These are phyloP conservation scores for Pseudoturritis turrita DNA, from an alignment of 345 rosid species.

Conservation along the genomic window DNA sequence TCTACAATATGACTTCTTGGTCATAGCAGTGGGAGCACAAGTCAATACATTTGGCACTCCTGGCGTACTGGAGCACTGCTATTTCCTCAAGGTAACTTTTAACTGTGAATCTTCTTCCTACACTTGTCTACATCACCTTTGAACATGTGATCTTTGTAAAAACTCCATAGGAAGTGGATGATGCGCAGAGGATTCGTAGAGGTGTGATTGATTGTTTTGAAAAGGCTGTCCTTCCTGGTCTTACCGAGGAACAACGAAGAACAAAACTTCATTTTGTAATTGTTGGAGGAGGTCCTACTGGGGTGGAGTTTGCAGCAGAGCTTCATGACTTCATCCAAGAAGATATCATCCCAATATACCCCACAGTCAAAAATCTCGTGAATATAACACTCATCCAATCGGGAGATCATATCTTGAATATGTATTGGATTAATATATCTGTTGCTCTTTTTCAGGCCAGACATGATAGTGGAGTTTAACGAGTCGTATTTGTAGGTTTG, in stretches of 20 bases:
- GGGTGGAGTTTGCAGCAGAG: slow-evolving; percentile 98
- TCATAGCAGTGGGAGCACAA: slow-evolving; percentile 87
- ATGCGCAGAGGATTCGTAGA: slow-evolving; percentile 84
- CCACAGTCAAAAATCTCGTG: slow-evolving; percentile 61
- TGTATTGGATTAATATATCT: slow-evolving; percentile 38
- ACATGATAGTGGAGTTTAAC: slow-evolving; percentile 1
- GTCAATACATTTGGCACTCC: slow-evolving; percentile 93
- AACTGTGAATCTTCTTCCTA: background rate
- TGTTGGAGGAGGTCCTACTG: slow-evolving; percentile 99
- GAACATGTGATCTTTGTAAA: background rate
- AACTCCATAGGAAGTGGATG: slow-evolving; percentile 74
- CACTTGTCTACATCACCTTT: no score
- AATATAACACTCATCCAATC: slow-evolving; percentile 79
- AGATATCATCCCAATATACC: slow-evolving; percentile 67
- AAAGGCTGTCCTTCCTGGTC: slow-evolving; percentile 75
- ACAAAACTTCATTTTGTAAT: slow-evolving; percentile 84
- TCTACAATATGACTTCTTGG: slow-evolving; percentile 80
- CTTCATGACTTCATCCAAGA: slow-evolving; percentile 79
- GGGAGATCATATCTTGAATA: slow-evolving; percentile 93
- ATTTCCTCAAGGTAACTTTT: slow-evolving; percentile 75
- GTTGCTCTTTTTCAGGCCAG: background rate
- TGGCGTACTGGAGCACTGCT: slow-evolving; percentile 87
- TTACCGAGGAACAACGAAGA: slow-evolving; percentile 72
- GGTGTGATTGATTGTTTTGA: slow-evolving; percentile 87
- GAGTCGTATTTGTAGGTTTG: slow-evolving; percentile 50